Percentiles rank a stretch among this genome's conserved stretches.
Evolutionary conservation across 768 basidiomycete genomes (phyloP).

Genomic region (Rhizopogon vesiculosus): DNA sequence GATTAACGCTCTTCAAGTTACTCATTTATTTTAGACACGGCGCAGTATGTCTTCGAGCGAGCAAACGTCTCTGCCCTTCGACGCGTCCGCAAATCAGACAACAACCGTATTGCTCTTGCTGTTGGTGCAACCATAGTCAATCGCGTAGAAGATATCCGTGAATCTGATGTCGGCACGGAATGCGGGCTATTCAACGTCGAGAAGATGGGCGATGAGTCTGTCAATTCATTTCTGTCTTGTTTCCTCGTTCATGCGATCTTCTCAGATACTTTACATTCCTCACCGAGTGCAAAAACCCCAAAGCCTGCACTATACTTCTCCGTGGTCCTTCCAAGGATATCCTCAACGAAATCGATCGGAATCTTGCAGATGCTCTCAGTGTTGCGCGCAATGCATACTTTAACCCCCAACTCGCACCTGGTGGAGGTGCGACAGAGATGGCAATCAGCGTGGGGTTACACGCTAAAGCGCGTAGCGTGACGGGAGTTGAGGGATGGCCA

Average conservation of each 20-base stretch:
- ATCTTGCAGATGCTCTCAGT: conserved; percentile 95
- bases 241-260: not conserved
- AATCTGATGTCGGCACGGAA: conserved; percentile 84
- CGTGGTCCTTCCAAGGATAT: conserved; percentile 98
- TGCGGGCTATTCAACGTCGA: conserved; percentile 97
- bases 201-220: conserved; percentile 92
- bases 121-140: conserved; percentile 97
- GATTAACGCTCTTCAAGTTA: not conserved
- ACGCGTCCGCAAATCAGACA: conserved; percentile 97
- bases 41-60: conserved; percentile 86
- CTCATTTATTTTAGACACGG: conserved; percentile 57
- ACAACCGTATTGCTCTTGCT: conserved; percentile 96
- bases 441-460: conserved; percentile 88
- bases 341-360: conserved; percentile 96
- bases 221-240: conserved; percentile 2
- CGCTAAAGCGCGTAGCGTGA: conserved; percentile 70
- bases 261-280: conserved; percentile 94
- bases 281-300: conserved; percentile 83
- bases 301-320: conserved; percentile 97
- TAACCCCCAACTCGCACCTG: conserved; percentile 90
- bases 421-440: conserved; percentile 98
- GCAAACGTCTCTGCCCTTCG: conserved; percentile 90
- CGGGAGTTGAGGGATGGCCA: conserved; percentile 89
- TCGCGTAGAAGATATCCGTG: conserved; percentile 90
- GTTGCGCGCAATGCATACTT: conserved; percentile 97